Evolutionary conservation across 2,329 filamentous ascomycete species (phyloP).

Genomic region (Aspergillus bombycis): DNA sequence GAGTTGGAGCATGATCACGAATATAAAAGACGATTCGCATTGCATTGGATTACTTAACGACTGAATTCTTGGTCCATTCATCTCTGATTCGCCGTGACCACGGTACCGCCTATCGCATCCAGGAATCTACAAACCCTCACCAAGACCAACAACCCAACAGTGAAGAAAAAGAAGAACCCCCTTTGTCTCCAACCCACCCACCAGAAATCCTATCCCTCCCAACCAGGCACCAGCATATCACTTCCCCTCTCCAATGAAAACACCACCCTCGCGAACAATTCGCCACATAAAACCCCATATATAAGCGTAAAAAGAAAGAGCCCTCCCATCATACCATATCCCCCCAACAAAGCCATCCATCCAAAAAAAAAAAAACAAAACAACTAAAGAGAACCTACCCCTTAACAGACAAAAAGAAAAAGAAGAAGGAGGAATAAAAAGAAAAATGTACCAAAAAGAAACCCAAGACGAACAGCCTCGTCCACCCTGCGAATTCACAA

Average conservation of each 20-base stretch:
- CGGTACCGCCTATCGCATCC: background rate
- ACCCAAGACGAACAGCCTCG: background rate
- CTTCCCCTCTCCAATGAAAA: background rate
- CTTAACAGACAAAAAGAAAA: background rate
- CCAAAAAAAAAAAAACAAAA: too few relatives aligned
- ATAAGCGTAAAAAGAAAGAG: background rate
- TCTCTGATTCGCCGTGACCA: background rate
- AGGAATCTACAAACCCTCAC: background rate
- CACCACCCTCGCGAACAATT: background rate
- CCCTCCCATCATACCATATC: background rate
- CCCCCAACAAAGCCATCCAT: background rate
- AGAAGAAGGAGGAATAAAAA: background rate
- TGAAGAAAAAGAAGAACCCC: background rate
- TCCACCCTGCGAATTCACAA: conserved; percentile 20
- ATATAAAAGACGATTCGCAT: background rate
- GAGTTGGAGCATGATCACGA: background rate
- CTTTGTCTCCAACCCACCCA: background rate
- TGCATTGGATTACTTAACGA: background rate
- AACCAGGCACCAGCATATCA: background rate
- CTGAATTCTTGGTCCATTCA: conserved; percentile 4
- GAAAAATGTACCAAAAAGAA: background rate
- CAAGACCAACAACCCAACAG: background rate
- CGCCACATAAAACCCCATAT: background rate
- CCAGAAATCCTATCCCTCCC: background rate
- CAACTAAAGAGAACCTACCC: background rate